Percentiles rank a stretch among this genome's conserved stretches.
Conservation (phyloP, 768 basidiomycete genomes). For the Mrakia blollopis region DNA sequence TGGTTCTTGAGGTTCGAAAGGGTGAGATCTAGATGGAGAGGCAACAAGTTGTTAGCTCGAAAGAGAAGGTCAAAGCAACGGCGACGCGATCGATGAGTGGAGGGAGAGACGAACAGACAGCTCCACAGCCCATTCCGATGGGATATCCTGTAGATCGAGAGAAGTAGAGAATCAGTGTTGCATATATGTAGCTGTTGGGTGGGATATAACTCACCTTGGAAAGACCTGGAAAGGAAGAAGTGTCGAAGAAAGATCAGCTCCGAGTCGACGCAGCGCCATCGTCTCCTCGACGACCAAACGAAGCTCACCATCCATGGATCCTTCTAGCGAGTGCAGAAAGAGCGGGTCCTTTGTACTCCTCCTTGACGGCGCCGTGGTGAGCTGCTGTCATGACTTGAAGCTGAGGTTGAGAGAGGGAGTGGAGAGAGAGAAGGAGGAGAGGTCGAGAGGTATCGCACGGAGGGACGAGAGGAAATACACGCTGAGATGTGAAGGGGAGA, state of each 20-base stretch:
- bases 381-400: neutral
- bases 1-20: constrained; percentile 17
- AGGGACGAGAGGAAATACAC: neutral
- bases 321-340: neutral
- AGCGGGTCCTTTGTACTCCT: neutral
- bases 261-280: too few species aligned
- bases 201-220: too few species aligned
- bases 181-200: too few species aligned
- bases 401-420: neutral
- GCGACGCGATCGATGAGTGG: neutral
- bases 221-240: too few species aligned
- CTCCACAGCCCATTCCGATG: too few species aligned
- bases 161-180: too few species aligned
- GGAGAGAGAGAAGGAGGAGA: neutral
- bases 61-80: neutral
- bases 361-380: neutral
- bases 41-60: too few species aligned
- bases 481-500: neutral
- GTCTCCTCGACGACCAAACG: neutral
- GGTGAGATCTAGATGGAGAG: neutral
- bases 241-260: too few species aligned
- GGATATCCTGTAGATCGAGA: too few species aligned
- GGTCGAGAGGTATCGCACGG: too few species aligned
- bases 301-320: constrained; percentile 5
- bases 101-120: too few species aligned